These are phyloP conservation scores for Cardamine resedifolia DNA, from an alignment of 345 rosid genomes.

Conservation along the genomic window DNA sequence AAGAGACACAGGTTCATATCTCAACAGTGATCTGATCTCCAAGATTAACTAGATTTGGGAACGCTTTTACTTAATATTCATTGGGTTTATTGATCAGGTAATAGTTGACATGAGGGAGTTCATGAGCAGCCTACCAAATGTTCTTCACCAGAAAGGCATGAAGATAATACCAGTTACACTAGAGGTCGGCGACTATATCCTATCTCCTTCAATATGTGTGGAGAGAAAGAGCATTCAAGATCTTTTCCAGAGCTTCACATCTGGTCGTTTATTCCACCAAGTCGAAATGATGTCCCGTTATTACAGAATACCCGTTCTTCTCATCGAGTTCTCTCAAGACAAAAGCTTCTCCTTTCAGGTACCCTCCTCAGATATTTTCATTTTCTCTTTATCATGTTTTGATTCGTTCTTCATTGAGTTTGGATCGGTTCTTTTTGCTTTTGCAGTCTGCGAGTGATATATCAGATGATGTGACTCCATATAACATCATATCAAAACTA, in stretches of 20 bases:
- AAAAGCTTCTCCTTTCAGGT: conserved; percentile 99
- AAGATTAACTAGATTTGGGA: background rate
- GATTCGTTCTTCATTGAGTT: background rate
- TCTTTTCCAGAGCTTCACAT: conserved; percentile 90
- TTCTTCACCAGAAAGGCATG: conserved; percentile 96
- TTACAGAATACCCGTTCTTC: conserved; percentile 91
- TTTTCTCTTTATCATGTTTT: background rate
- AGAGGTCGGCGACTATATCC: conserved; percentile 94
- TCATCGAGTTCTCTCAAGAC: conserved; percentile 96
- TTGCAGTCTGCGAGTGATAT: conserved; percentile 91
- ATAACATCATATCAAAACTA: conserved; percentile 85
- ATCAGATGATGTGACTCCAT: conserved; percentile 93
- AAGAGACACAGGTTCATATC: conserved; percentile 77
- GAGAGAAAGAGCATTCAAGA: conserved; percentile 97
- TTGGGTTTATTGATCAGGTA: conserved; percentile 47
- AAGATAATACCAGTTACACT: conserved; percentile 83
- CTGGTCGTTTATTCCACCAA: conserved; percentile 94
- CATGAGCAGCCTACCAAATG: conserved; percentile 99
- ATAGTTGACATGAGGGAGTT: conserved; percentile 99
- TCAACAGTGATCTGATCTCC: background rate
- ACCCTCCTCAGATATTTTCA: conserved; percentile 4
- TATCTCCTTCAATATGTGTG: conserved; percentile 83
- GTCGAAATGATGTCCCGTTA: conserved; percentile 90
- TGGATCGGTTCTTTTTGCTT: background rate
- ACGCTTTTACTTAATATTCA: background rate